Base-by-base conservation (phyloP, 129 eudicot genomes). In the Centella asiatica region DNA sequence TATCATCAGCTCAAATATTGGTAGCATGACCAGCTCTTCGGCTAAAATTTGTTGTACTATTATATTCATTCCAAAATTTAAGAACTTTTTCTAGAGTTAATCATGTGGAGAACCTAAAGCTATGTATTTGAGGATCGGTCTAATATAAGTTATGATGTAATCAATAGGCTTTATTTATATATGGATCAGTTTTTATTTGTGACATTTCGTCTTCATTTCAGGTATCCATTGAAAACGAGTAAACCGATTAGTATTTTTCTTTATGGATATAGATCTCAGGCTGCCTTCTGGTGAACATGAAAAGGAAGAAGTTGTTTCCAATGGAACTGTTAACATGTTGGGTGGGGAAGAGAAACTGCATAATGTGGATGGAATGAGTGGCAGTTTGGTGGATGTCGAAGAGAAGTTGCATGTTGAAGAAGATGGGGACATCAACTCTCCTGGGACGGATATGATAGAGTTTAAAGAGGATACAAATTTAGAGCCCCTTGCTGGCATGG, bases 401-500 rank as follows among this genome's bases (percentile, higher is more conserved):
- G 82, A 81, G 37, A 70, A 71, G 48, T 44, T 67, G 19, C 76
- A 69, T 58, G 37, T 45, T 33, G 83, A 73, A 49, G 83, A 60
- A 61, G 84, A 73, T n/a, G 72, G 64, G 40, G 76, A 55, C 50
- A 14, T 72, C 28, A 67, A 74, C 71, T 79, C 89, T 48, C 68
- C 77, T 15, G 45, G 77, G 26, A 64, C 33, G 4, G 80, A 79
- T 75, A 75, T 88, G 69, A 71, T 64, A 46, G 89, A 78, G 10
- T 78, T 42, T 64, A 81, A 86, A 31, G 95, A 81, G 36, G 88
- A 84, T 61, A 75, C 79, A 61, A 79, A 83, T 60, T 88, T 87
- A 6, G 99, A 92, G 70, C 99, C 99, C 11, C 78, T 87, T 49
- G 63, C 90, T 42, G 99, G 96, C 25, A 87, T 87, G 96, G 99